A percentile compares a stretch with the other conserved stretches of the same genome.
Conservation (phyloP, 805 yeast species). For the Saturnispora quitensis region DNA sequence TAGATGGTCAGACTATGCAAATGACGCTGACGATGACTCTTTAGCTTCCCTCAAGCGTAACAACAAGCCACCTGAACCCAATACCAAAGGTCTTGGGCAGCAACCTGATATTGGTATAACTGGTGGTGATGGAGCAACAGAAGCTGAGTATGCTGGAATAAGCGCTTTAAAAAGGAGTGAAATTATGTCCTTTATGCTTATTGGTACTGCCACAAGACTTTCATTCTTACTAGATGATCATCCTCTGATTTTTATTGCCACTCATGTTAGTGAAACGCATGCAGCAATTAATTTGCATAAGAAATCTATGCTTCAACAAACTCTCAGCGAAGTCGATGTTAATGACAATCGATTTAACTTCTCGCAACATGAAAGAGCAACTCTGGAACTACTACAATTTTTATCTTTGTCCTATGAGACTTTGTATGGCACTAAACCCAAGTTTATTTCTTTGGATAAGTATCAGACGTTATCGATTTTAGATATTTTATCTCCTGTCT, state of each 20-base stretch:
- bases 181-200: slow-evolving; percentile 89
- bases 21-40: slow-evolving; percentile 39
- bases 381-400: slow-evolving; percentile 69
- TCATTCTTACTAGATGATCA: slow-evolving; percentile 76
- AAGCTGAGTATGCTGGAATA: slow-evolving; percentile 56
- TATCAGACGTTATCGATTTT: slow-evolving; percentile 63
- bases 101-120: background rate
- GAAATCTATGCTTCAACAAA: slow-evolving; percentile 66
- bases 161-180: slow-evolving; percentile 82
- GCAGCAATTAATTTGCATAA: slow-evolving; percentile 76
- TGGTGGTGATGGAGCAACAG: slow-evolving; percentile 22
- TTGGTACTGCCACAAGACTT: slow-evolving; percentile 77
- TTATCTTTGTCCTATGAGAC: slow-evolving; percentile 78
- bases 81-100: slow-evolving; percentile 4
- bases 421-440: slow-evolving; percentile 59
- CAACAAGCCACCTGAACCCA: slow-evolving; percentile 7
- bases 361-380: slow-evolving; percentile 60
- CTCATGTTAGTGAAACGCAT: slow-evolving; percentile 76
- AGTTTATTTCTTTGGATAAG: slow-evolving; percentile 41
- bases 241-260: slow-evolving; percentile 67
- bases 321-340: slow-evolving; percentile 57
- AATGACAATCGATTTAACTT: slow-evolving; percentile 36
- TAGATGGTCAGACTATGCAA: slow-evolving; percentile 80
- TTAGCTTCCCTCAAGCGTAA: slow-evolving; percentile 4
- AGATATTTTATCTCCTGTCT: slow-evolving; percentile 63